phyloP scores from a whole-genome alignment of 1,139 yeast species.

The Saccharomyces hybrid region DNA sequence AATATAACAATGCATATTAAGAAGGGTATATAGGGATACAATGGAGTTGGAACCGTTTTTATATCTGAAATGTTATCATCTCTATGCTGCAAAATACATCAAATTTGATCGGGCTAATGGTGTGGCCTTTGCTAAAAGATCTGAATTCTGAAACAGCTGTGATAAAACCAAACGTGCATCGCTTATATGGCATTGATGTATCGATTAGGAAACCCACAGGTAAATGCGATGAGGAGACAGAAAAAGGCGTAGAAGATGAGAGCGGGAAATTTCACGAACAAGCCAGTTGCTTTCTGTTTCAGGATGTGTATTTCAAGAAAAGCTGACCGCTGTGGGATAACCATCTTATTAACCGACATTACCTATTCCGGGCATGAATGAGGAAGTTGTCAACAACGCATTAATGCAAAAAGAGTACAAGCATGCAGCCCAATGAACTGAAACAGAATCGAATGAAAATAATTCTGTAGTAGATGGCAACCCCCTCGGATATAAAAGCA shows the following conservation, averaged over 20 bases:
- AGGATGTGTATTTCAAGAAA: background rate
- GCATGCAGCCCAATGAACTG: too few species aligned
- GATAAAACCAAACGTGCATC: background rate
- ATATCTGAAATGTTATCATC: background rate
- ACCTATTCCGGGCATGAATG: background rate
- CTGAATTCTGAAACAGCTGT: background rate
- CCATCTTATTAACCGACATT: background rate
- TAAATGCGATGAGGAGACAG: background rate
- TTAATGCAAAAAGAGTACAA: background rate
- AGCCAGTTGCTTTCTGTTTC: background rate
- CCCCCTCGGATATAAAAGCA: too few species aligned
- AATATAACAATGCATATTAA: background rate
- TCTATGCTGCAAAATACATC: background rate
- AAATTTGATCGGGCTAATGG: background rate
- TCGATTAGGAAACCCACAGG: conserved; percentile 9
- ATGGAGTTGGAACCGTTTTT: background rate
- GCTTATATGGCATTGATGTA: conserved; percentile 8
- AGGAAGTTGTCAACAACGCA: background rate
- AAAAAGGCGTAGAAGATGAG: background rate
- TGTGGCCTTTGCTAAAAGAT: background rate
- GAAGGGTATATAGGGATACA: background rate
- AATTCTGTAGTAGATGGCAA: background rate
- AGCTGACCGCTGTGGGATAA: background rate
- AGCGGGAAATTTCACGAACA: background rate
- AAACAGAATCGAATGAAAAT: too few species aligned